Percentiles rank a stretch among this genome's conserved stretches.
Conservation (phyloP, 2,329 filamentous ascomycete species). For the Calonectria naviculata region DNA sequence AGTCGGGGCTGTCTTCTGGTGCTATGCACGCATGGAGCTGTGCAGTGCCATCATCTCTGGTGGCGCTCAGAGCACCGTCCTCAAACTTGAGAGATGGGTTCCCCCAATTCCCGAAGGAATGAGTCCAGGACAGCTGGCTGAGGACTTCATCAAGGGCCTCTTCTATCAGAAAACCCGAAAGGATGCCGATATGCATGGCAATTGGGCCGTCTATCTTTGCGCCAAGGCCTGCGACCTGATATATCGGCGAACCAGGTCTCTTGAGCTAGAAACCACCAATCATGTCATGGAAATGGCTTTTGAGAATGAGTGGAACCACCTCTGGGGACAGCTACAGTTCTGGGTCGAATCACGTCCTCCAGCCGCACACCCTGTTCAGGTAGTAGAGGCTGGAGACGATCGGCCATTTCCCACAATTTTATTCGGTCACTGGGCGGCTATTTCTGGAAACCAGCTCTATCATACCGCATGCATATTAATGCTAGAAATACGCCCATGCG, state of each 20-base stretch:
- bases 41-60: conserved; percentile 65
- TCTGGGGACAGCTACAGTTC: conserved; percentile 60
- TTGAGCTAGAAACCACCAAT: conserved; percentile 54
- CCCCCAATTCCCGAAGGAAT: conserved; percentile 33
- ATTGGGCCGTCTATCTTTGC: conserved; percentile 64
- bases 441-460: conserved; percentile 64
- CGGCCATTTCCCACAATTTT: conserved; percentile 59
- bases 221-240: conserved; percentile 60
- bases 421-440: conserved; percentile 60
- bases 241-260: conserved; percentile 43
- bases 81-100: conserved; percentile 62
- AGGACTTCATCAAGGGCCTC: conserved; percentile 34
- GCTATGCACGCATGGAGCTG: conserved; percentile 67
- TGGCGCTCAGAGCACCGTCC: conserved; percentile 58
- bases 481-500: conserved; percentile 53
- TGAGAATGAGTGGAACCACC: conserved; percentile 50
- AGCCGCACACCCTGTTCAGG: conserved; percentile 47
- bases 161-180: conserved; percentile 44
- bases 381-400: conserved; percentile 36
- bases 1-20: conserved; percentile 67
- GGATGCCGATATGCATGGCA: conserved; percentile 62
- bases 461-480: conserved; percentile 62
- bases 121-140: conserved; percentile 34
- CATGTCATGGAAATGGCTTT: conserved; percentile 52
- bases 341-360: conserved; percentile 56